Conservation (phyloP, 2,329 filamentous ascomycete species). For the Simplicillium sp. region DNA sequence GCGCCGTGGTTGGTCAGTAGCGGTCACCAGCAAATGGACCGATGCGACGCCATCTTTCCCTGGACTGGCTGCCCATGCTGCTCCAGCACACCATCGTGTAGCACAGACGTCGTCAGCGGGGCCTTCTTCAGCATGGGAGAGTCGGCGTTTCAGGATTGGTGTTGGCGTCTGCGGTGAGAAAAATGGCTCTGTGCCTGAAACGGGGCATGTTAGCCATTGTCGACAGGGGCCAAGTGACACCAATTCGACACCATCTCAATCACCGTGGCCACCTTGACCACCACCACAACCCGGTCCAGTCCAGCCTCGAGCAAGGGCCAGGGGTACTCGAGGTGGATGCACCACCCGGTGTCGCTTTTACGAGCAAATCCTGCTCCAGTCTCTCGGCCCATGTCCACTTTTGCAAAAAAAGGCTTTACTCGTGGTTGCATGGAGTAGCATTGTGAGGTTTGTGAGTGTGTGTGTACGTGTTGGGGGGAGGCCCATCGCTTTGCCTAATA, state of each 20-base stretch:
- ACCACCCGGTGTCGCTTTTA: too few relatives aligned
- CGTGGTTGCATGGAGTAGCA: too few relatives aligned
- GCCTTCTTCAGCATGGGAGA: slow-evolving; percentile 5
- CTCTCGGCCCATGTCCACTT: too few relatives aligned
- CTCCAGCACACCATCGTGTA: neutral
- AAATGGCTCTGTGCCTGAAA: slow-evolving; percentile 19
- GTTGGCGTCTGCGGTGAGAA: slow-evolving; percentile 14
- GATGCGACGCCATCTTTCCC: neutral
- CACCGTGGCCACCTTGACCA: too few relatives aligned
- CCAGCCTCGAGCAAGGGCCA: too few relatives aligned
- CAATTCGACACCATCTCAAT: slow-evolving; percentile 8
- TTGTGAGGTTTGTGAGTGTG: too few relatives aligned
- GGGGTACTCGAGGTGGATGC: too few relatives aligned
- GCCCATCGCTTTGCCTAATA: neutral
- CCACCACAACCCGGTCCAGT: too few relatives aligned
- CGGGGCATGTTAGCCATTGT: slow-evolving; percentile 8
- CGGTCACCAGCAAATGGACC: neutral
- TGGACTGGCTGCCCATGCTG: neutral
- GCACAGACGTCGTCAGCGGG: slow-evolving; percentile 8
- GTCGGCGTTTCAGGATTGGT: slow-evolving; percentile 16
- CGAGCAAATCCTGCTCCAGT: too few relatives aligned
- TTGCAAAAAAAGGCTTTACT: too few relatives aligned
- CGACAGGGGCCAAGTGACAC: slow-evolving; percentile 8
- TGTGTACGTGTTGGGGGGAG: too few relatives aligned
- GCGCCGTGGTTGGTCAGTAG: neutral